Evolutionary conservation across 2,329 filamentous ascomycete species (phyloP), one percentile per base, ranked within the genome.

Genomic region (Alternaria solani): DNA sequence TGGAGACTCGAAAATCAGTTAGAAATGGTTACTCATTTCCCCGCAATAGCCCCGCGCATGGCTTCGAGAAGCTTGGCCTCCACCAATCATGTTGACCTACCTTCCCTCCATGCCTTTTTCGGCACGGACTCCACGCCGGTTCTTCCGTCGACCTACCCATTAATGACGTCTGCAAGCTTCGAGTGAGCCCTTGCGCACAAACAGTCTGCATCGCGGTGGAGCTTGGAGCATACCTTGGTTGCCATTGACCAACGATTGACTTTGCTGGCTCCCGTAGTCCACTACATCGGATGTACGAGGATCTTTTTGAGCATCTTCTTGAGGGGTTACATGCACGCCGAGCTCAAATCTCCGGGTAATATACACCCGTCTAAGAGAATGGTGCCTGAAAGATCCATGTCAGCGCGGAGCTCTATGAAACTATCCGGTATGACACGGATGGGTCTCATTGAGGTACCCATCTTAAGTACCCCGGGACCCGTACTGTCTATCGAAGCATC

Each of bases 61-160:
- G 51, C 62, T 70, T 71, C 59, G 51, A 66, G 65, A 71, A 70
- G 49, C 57, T 25, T 55, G 34, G 26, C 51, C 34, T 73, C 74
- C 71, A 73, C 74, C 73, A 74, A 74, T 74, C 59, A 65, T 5
- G 18, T 14, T 14, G 4, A 46, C 9, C n/a, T 25, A 20, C 28
- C 14, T 7, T 26, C 25, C 14, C 56, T 49, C 62, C 62, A 59
- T 65, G 25, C 65, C 66, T 14, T 20, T 65, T 67, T 59, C 18
- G 64, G 32, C 68, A 70, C 73, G 74, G 73, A 68, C 25, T 55
- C 47, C 20, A 61, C 49, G 53, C 62, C 49, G 52, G 57, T 61
- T 65, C 14, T 64, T 74, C 71, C 71, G 71, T 59, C 42, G 32
- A 67, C 62, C 65, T 67, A 47, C 41, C 46, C 44, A 47, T 52